Conservation (phyloP, 108 stramenopile species). For the Nannochloropsis gaditana region DNA sequence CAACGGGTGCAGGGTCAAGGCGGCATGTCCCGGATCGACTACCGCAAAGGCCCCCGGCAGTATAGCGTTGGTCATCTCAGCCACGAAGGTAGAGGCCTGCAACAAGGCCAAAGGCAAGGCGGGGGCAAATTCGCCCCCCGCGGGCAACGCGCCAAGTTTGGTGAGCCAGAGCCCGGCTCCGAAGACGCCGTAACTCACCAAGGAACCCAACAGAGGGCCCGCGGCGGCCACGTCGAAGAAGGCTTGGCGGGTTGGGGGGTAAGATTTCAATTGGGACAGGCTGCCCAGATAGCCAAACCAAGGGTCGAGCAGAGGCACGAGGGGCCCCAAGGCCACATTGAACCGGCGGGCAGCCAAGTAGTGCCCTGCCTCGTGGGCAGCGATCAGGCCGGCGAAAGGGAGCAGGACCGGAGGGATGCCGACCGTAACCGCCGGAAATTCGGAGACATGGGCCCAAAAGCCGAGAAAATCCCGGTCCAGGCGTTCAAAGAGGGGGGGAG, state of each 20-base stretch:
- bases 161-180: constrained; percentile 28
- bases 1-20: constrained; percentile 70
- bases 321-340: not conserved
- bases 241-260: constrained; percentile 39
- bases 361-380: not conserved
- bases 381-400: not conserved
- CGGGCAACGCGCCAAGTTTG: not conserved
- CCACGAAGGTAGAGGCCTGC: not conserved
- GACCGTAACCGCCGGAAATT: not conserved
- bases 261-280: constrained; percentile 37
- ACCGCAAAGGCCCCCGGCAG: constrained; percentile 10
- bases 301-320: not conserved
- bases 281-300: constrained; percentile 35
- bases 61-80: not conserved
- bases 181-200: constrained; percentile 26
- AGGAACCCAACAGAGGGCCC: constrained; percentile 34
- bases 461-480: constrained; percentile 4
- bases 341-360: not conserved
- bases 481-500: not conserved
- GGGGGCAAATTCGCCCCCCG: not conserved
- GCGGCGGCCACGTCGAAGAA: constrained; percentile 39
- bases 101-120: not conserved
- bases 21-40: not conserved
- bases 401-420: not conserved
- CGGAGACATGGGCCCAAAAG: not conserved